These are phyloP conservation scores for Jatropha podagrica DNA, from an alignment of 441 rosid species.

Conservation along the genomic window DNA sequence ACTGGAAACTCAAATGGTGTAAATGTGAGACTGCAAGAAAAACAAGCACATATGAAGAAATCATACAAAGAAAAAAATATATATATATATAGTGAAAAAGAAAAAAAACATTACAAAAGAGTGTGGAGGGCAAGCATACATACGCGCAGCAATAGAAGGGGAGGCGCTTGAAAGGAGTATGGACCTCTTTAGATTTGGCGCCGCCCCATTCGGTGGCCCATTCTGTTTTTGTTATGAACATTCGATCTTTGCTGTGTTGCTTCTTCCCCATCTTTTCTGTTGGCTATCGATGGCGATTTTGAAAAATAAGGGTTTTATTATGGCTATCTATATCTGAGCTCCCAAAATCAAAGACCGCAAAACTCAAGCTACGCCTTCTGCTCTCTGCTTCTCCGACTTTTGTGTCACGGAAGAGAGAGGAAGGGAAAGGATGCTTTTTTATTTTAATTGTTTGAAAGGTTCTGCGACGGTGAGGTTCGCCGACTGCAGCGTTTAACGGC, in stretches of 20 bases:
- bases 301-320: constrained; percentile 19
- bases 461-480: neutral
- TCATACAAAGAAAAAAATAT: neutral
- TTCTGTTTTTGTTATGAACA: constrained; percentile 91
- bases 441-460: neutral
- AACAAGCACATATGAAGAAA: constrained; percentile 8
- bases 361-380: neutral
- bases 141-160: constrained; percentile 99
- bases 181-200: constrained; percentile 76
- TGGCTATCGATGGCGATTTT: neutral
- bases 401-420: neutral
- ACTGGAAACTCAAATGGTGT: constrained; percentile 82
- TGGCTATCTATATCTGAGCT: neutral
- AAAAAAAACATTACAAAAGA: neutral
- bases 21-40: constrained; percentile 73
- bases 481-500: constrained; percentile 17
- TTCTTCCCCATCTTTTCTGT: constrained; percentile 71
- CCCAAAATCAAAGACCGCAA: neutral
- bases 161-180: constrained; percentile 87
- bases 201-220: constrained; percentile 99
- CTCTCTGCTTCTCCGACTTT: neutral
- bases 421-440: neutral
- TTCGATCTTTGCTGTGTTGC: constrained; percentile 92
- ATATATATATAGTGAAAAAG: neutral
- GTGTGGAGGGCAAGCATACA: constrained; percentile 5